phyloP scores from a whole-genome alignment of 1,139 yeast species.

The Saccharomyces hybrid region DNA sequence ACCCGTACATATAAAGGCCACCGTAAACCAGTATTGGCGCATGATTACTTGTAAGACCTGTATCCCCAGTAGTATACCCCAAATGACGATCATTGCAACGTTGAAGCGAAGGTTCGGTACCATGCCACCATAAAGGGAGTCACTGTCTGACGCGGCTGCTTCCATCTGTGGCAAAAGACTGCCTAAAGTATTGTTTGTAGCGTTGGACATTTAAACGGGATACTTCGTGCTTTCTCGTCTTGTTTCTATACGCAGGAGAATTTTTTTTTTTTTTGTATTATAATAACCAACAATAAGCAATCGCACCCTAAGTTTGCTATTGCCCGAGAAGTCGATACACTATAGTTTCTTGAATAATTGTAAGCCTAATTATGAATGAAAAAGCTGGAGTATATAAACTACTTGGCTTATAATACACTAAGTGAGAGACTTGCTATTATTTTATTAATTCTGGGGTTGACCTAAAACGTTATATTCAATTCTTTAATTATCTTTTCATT shows the following conservation, averaged over 20 bases:
- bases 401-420: neutral
- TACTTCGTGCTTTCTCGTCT: no score
- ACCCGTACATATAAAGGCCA: slow-evolving; percentile 53
- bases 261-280: neutral
- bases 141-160: slow-evolving; percentile 1
- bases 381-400: neutral
- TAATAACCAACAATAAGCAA: neutral
- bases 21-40: slow-evolving; percentile 68
- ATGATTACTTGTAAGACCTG: slow-evolving; percentile 43
- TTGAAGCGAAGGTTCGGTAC: slow-evolving; percentile 34
- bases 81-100: slow-evolving; percentile 42
- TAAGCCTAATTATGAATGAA: neutral
- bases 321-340: neutral
- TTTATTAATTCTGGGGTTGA: neutral
- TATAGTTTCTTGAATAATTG: neutral
- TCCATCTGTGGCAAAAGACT: neutral
- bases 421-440: neutral
- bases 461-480: neutral
- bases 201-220: neutral
- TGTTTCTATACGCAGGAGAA: no score
- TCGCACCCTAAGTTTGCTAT: neutral
- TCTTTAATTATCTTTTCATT: neutral
- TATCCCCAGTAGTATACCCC: slow-evolving; percentile 37
- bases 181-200: slow-evolving; percentile 2
- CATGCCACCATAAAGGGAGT: slow-evolving; percentile 22